Evolutionary conservation across 768 basidiomycete species (phyloP), one percentile per base, ranked within the genome.

Genomic region (Leccinum variicolor): DNA sequence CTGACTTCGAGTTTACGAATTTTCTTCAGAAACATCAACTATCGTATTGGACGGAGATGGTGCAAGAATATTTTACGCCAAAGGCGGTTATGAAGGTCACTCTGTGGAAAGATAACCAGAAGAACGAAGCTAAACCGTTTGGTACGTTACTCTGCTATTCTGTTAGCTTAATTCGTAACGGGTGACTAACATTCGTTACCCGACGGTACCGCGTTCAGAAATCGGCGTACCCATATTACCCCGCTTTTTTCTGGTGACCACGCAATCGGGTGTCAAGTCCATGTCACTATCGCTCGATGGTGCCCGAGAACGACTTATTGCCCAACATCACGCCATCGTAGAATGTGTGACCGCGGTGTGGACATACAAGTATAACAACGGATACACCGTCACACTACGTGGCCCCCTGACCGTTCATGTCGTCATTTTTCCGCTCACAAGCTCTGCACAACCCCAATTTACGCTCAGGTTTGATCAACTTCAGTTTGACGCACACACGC

Each of bases 71-170:
- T 62, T 93, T 92, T 66, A 82, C 83, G 9, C 79, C 84, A 3
- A 82, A 83, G 57, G 87, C 89, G 21, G 72, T 82, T 48, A 84
- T 92, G 83, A 89, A 85, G 69, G 79, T 93, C 63, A 92, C 89
- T 3, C 73, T 93, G n/a, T 92, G 91, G 91, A 90, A 90, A 68
- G 90, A 92, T 69, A 91, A 89, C 64, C 83, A 85, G 66, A 81
- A 78, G 63, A 81, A 78, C 25, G 92, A 92, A 66, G 90, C 90
- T 31, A 93, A 91, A 65, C 87, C 87, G 9, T 92, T 94, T 64
- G 90, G 91, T 92, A 54, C 50, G 87, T 65, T 50, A 29, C 13
- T 55, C 50, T 6, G 0, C 23, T 52, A 2, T 75, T 33, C 23
- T 48, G 52, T 54, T 55, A 55, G 31, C 51, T 50, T 23, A 3